Conservation (phyloP, 768 basidiomycete species). For the Amanita subjunquillea region DNA sequence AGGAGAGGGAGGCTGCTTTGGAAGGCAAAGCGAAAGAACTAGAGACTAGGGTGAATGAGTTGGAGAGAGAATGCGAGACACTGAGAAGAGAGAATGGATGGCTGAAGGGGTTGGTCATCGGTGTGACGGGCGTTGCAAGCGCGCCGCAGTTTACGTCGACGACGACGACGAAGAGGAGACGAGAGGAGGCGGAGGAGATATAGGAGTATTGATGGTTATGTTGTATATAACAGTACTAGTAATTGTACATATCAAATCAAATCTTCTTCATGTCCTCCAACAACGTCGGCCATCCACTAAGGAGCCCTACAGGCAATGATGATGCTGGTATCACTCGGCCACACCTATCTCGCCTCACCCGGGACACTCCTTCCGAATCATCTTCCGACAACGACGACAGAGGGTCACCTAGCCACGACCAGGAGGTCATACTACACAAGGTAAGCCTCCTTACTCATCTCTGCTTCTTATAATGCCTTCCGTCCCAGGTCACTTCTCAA, state of each 20-base stretch:
- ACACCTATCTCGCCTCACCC: slow-evolving; percentile 24
- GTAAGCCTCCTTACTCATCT: slow-evolving; percentile 20
- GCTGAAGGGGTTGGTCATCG: slow-evolving; percentile 84
- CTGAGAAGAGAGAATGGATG: slow-evolving; percentile 86
- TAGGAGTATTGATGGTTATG: not conserved
- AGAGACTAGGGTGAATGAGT: slow-evolving; percentile 63
- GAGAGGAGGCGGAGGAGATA: slow-evolving; percentile 18
- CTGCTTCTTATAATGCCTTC: not conserved
- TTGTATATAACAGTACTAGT: not conserved
- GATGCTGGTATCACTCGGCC: slow-evolving; percentile 28
- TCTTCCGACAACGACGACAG: slow-evolving; percentile 8
- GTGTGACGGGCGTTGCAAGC: slow-evolving; percentile 65
- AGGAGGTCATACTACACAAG: slow-evolving; percentile 50
- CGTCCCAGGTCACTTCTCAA: slow-evolving; percentile 45
- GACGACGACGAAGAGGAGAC: slow-evolving; percentile 16
- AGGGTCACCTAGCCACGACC: slow-evolving; percentile 22
- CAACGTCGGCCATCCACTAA: slow-evolving; percentile 10
- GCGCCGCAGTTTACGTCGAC: slow-evolving; percentile 8
- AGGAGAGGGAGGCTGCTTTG: slow-evolving; percentile 85
- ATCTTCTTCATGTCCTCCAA: not conserved
- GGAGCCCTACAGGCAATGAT: slow-evolving; percentile 2
- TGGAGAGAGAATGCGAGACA: slow-evolving; percentile 88
- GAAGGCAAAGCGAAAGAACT: slow-evolving; percentile 82
- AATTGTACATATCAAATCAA: not conserved
- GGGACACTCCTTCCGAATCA: slow-evolving; percentile 16